Evolutionary conservation across 2,329 filamentous ascomycete species (phyloP).

Genomic region (Penicillium sp.): DNA sequence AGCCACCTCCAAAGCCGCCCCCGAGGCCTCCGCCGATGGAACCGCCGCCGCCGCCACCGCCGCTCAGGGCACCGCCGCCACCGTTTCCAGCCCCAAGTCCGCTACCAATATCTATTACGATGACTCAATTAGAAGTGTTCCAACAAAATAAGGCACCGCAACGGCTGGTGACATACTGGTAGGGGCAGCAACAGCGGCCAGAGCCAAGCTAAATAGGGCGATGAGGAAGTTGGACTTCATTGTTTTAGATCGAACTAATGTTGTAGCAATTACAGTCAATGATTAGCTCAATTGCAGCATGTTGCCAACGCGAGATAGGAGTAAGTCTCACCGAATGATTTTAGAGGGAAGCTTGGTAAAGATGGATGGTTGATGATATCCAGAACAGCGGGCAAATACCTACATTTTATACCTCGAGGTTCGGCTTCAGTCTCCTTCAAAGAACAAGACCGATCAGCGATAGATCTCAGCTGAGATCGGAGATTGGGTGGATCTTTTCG

Average conservation of each 20-base stretch:
- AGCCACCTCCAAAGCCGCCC: slow-evolving; percentile 1
- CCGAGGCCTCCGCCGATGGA: slow-evolving; percentile 3
- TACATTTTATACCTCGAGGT: neutral
- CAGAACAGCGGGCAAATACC: neutral
- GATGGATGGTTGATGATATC: neutral
- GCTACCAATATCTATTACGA: neutral
- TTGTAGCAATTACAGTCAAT: neutral
- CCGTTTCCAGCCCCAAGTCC: neutral
- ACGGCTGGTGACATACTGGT: neutral
- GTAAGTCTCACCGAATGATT: neutral
- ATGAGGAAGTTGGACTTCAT: slow-evolving; percentile 8
- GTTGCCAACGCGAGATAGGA: no score
- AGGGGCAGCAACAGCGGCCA: slow-evolving; percentile 4
- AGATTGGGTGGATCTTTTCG: neutral
- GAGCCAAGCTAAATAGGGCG: slow-evolving; percentile 1
- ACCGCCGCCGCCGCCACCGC: slow-evolving; percentile 1
- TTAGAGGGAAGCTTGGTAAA: neutral
- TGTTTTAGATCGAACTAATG: neutral
- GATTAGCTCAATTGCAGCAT: neutral
- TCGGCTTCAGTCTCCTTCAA: neutral
- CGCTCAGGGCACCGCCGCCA: neutral
- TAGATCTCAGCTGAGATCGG: neutral
- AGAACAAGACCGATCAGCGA: neutral
- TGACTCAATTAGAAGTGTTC: neutral
- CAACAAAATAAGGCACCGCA: no score